These are phyloP conservation scores for Chlorella vulgaris DNA, from an alignment of 139 green algal species.

Conservation along the genomic window DNA sequence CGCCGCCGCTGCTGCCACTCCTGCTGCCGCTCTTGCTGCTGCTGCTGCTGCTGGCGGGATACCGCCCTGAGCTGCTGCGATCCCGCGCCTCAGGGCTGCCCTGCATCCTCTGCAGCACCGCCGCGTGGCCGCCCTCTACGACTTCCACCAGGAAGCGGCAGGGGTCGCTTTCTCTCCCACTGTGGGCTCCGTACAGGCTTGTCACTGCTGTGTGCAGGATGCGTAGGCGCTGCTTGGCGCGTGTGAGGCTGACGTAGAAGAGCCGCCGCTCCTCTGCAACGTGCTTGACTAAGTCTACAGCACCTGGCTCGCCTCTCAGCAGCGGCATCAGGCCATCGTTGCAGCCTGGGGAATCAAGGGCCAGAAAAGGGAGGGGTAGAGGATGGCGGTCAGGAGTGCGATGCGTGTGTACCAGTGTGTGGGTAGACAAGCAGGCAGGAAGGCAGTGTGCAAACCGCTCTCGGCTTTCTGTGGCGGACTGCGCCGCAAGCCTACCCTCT, in stretches of 20 bases:
- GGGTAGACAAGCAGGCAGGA: neutral
- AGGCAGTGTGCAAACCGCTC: too few relatives aligned
- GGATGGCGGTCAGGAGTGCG: neutral
- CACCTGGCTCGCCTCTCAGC: neutral
- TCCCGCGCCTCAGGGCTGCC: neutral
- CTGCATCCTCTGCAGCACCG: neutral
- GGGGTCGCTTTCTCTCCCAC: neutral
- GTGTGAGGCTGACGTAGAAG: constrained; percentile 43
- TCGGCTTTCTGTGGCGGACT: too few relatives aligned
- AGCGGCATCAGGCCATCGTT: constrained; percentile 24
- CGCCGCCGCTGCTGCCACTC: neutral
- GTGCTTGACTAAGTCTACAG: neutral
- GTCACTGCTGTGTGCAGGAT: constrained; percentile 7
- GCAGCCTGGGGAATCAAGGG: constrained; percentile 16
- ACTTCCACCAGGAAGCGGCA: constrained; percentile 13
- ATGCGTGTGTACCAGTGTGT: neutral
- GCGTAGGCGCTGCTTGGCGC: constrained; percentile 37
- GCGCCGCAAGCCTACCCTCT: too few relatives aligned
- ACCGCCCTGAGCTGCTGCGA: neutral
- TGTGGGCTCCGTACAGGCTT: neutral
- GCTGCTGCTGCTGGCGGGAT: neutral
- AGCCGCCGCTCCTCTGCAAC: constrained; percentile 39
- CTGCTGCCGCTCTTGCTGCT: neutral
- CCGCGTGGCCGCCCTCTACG: constrained; percentile 5
- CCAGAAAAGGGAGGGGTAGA: neutral